Evolutionary conservation across 257 asterid genomes (phyloP), one percentile per base, ranked within the genome.

Genomic region (Linaria vulgaris): DNA sequence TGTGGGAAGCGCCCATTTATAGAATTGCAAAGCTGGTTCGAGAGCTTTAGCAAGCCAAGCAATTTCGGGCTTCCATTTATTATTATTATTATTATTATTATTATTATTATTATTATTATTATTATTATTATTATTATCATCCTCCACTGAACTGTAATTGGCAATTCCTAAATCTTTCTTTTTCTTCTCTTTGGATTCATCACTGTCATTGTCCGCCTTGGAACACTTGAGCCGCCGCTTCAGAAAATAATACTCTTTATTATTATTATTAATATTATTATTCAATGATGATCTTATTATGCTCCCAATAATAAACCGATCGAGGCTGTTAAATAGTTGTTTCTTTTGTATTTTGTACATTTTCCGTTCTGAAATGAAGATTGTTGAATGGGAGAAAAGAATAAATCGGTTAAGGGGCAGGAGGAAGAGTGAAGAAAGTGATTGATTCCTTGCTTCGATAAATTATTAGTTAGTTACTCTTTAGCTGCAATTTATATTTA

Each of bases 1-100:
- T 74, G 82, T 30, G 12, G 97, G 87, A 61, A 90, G 48, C 55
- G 88, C 95, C 94, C 92, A 83, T 66, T 83, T 90, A 70, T 82
- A 90, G 45, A 94, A 74, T 63, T 90, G 96, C 66, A 87, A 71
- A 53, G 97, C 99, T 3, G 97, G 91, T 59, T 94, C 99, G 47
- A 94, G 79, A 55, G 95, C 92, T 79, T 80, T 94, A 23, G 85
- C 72, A 20, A 88, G 80, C 97, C 96, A 94, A 72, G 83, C 85
- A 76, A 83, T 78, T 59, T 90, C 96, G 2, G 85, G 86, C 79
- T 79, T 90, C 99, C 95, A 85, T 47, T 72, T 87, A 59, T 64
- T 54, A 34, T 4, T n/a, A 3, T 17, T 16, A 55, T 38, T 75
- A 52, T 56, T 64, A 54, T 72, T 87, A 59, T 64, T 54, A 34